These are phyloP conservation scores for Saccharomyces paradoxus DNA, from an alignment of 805 yeast species.

Conservation along the genomic window DNA sequence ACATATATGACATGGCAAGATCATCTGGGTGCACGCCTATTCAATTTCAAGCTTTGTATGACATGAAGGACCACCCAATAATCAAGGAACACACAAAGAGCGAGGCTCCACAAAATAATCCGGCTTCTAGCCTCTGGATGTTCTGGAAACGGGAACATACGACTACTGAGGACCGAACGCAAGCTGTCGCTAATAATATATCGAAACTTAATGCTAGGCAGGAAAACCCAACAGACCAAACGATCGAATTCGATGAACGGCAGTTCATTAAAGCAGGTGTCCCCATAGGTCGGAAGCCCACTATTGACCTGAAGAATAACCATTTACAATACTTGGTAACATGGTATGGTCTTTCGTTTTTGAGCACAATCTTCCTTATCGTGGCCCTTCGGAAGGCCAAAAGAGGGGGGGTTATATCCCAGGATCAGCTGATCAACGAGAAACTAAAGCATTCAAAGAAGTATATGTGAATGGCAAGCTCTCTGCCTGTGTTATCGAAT, in stretches of 20 bases:
- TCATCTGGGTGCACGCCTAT: conserved; percentile 62
- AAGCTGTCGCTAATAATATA: not conserved
- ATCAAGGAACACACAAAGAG: not conserved
- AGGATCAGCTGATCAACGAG: conserved; percentile 30
- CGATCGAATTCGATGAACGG: conserved; percentile 39
- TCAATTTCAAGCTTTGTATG: conserved; percentile 66
- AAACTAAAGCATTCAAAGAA: conserved; percentile 44
- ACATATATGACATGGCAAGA: conserved; percentile 63
- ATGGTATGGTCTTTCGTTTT: conserved; percentile 83
- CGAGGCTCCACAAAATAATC: not conserved
- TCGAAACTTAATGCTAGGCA: not conserved
- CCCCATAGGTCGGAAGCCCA: conserved; percentile 80
- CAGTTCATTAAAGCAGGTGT: conserved; percentile 77
- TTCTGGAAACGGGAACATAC: conserved; percentile 17
- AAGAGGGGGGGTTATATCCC: conserved; percentile 25
- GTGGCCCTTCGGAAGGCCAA: conserved; percentile 40
- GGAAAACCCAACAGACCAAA: conserved; percentile 3
- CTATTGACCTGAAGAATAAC: conserved; percentile 73
- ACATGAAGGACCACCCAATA: conserved; percentile 49
- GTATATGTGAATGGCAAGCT: conserved; percentile 22
- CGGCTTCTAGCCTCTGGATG: conserved; percentile 20
- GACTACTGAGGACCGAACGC: not conserved
- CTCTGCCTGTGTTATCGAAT: not conserved
- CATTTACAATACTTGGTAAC: conserved; percentile 89
- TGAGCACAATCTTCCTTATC: conserved; percentile 60